A percentile compares a stretch with the other conserved stretches of the same genome.
Conservation (phyloP, 768 basidiomycete species). For the Crucibulum laeve region DNA sequence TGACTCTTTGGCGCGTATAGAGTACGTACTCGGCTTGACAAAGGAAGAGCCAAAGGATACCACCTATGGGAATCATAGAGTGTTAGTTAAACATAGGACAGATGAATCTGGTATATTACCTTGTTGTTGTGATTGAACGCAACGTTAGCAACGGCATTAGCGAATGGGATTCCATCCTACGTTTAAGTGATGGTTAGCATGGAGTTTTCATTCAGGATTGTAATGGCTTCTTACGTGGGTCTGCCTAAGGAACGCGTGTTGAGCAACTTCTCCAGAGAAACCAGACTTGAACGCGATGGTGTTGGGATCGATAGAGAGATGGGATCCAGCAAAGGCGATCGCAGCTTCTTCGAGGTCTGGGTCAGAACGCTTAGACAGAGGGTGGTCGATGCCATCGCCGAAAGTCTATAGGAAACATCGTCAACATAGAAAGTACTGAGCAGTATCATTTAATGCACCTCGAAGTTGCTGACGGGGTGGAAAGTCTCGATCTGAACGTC, state of each 20-base stretch:
- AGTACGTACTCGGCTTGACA: conserved; percentile 23
- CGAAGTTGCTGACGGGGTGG: conserved; percentile 30
- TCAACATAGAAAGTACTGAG: background rate
- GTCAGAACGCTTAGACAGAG: conserved; percentile 19
- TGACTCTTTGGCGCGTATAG: conserved; percentile 42
- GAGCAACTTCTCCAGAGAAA: conserved; percentile 17
- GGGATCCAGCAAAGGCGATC: conserved; percentile 17
- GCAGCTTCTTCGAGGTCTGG: conserved; percentile 18
- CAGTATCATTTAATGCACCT: conserved; percentile 16
- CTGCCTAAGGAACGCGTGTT: conserved; percentile 23
- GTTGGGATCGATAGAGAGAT: conserved; percentile 16
- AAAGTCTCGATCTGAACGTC: conserved; percentile 26
- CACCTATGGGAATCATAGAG: too few species aligned
- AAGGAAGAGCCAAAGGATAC: conserved; percentile 27
- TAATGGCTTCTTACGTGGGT: conserved; percentile 14
- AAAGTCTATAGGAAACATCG: conserved; percentile 19
- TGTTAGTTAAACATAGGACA: too few species aligned
- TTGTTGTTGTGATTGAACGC: conserved; percentile 20
- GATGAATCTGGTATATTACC: too few species aligned
- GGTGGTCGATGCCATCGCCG: conserved; percentile 24
- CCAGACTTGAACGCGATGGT: conserved; percentile 21
- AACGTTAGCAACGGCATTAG: conserved; percentile 31
- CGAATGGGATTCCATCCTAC: conserved; percentile 26
- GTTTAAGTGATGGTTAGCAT: background rate
- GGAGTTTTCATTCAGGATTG: background rate